Conservation (phyloP, 805 yeast genomes). For the Wickerhamiella spandovensis region DNA sequence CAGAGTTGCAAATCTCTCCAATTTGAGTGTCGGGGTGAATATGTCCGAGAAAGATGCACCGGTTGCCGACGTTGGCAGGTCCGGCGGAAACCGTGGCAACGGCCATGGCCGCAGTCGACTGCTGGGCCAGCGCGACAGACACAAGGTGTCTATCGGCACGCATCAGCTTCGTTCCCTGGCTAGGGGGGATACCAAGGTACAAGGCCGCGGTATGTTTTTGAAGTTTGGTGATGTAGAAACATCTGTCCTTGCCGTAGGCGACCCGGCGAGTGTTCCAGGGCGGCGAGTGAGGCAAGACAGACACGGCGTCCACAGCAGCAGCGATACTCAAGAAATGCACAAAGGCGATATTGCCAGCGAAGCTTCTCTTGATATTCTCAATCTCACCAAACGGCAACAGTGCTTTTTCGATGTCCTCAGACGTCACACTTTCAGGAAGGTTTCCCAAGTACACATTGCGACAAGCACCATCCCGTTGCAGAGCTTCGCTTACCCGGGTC, state of each 20-base stretch:
- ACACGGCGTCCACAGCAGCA: conserved; percentile 77
- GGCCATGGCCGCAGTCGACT: conserved; percentile 95
- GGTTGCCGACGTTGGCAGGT: conserved; percentile 76
- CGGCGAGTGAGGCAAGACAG: conserved; percentile 50
- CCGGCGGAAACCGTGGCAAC: conserved; percentile 94
- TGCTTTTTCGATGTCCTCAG: conserved; percentile 52
- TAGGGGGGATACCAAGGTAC: conserved; percentile 81
- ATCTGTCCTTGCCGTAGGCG: conserved; percentile 83
- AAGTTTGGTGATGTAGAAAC: conserved; percentile 82
- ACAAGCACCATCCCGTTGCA: conserved; percentile 78
- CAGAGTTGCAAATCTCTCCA: conserved; percentile 92
- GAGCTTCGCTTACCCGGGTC: conserved; percentile 61
- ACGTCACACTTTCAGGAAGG: conserved; percentile 51
- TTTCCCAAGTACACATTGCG: conserved; percentile 86
- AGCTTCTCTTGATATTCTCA: conserved; percentile 68
- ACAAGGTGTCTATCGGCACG: background rate
- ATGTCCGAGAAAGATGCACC: conserved; percentile 86
- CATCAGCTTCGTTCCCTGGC: conserved; percentile 53
- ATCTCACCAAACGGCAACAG: conserved; percentile 65
- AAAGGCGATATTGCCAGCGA: conserved; percentile 66
- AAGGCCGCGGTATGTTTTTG: conserved; percentile 97
- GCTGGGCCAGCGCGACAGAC: conserved; percentile 51
- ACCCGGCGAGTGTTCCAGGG: conserved; percentile 68
- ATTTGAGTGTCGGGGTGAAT: conserved; percentile 76
- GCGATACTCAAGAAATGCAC: conserved; percentile 78